These are phyloP conservation scores for Neonothopanus nambi DNA, from an alignment of 1,284 basidiomycete genomes.

Conservation along the genomic window DNA sequence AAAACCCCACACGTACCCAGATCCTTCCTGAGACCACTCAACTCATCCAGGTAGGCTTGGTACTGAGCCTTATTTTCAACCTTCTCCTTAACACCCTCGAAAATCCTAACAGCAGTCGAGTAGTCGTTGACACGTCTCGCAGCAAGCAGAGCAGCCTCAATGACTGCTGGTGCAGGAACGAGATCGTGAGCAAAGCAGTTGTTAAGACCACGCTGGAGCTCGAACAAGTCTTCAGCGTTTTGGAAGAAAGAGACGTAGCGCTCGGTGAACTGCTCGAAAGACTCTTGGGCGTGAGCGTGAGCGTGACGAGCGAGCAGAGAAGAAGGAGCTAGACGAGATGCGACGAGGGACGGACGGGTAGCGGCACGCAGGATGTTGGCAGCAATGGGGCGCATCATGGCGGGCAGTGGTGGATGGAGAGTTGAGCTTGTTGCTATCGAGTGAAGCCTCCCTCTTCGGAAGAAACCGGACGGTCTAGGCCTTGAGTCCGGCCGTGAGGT, in stretches of 20 bases:
- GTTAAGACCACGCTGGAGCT: slow-evolving; percentile 97
- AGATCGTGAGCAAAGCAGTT: slow-evolving; percentile 99
- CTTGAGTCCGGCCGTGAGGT: too few relatives aligned
- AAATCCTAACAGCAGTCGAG: slow-evolving; percentile 93
- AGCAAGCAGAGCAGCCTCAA: slow-evolving; percentile 89
- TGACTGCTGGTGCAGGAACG: slow-evolving; percentile 87
- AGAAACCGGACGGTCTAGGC: slow-evolving; percentile 9
- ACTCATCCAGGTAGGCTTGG: slow-evolving; percentile 85
- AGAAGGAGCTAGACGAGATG: slow-evolving; percentile 29
- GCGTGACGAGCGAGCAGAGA: slow-evolving; percentile 51
- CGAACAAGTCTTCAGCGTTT: slow-evolving; percentile 92
- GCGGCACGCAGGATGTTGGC: slow-evolving; percentile 12
- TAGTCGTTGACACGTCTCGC: slow-evolving; percentile 95
- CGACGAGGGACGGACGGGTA: slow-evolving; percentile 12
- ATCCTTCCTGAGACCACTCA: slow-evolving; percentile 84
- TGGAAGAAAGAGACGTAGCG: slow-evolving; percentile 95
- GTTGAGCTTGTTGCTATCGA: neutral
- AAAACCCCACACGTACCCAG: slow-evolving; percentile 64
- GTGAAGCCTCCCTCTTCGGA: slow-evolving; percentile 1
- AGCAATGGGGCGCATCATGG: slow-evolving; percentile 16
- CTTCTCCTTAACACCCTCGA: slow-evolving; percentile 92
- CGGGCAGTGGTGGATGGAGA: neutral
- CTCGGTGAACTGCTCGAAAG: slow-evolving; percentile 91
- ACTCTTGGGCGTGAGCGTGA: slow-evolving; percentile 78
- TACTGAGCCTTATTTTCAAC: slow-evolving; percentile 96